Evolutionary conservation across 192 early-diverging fungal species (phyloP).

Genomic region (Podila clonocystis): DNA sequence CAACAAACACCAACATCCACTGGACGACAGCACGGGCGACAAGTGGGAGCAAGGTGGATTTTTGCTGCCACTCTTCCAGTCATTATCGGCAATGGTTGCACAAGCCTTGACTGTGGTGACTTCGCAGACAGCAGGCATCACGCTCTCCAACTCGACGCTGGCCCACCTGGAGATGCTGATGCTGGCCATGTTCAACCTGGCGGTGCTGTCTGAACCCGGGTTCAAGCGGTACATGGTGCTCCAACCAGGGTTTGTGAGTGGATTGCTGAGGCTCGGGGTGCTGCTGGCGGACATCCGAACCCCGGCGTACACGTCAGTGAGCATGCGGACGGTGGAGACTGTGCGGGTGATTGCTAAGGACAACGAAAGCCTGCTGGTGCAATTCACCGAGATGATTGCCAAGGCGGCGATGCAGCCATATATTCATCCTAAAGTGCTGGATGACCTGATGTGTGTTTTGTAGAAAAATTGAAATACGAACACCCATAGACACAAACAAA

Average conservation of each 20-base stretch:
- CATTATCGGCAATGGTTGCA: conserved; percentile 41
- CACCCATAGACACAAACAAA: neutral
- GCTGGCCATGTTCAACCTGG: conserved; percentile 64
- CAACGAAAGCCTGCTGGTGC: conserved; percentile 43
- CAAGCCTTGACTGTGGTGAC: conserved; percentile 32
- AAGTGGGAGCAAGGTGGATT: conserved; percentile 39
- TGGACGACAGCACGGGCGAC: neutral
- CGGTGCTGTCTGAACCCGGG: conserved; percentile 34
- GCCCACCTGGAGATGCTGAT: conserved; percentile 62
- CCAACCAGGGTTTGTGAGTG: conserved; percentile 44
- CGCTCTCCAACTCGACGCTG: conserved; percentile 46
- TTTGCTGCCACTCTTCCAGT: conserved; percentile 48
- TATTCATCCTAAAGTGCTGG: conserved; percentile 41
- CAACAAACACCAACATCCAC: neutral
- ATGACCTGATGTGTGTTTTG: conserved; percentile 46
- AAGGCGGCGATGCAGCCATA: conserved; percentile 46
- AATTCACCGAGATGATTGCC: conserved; percentile 47
- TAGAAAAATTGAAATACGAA: neutral
- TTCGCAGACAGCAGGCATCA: conserved; percentile 3
- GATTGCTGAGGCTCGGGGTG: conserved; percentile 36
- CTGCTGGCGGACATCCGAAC: conserved; percentile 38
- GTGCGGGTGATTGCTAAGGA: conserved; percentile 40
- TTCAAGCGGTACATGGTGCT: conserved; percentile 42
- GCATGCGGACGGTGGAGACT: conserved; percentile 49
- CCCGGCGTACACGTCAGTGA: conserved; percentile 30